phyloP scores from a whole-genome alignment of 169 alveolate species.

The Pseudocohnilembus persalinus region DNA sequence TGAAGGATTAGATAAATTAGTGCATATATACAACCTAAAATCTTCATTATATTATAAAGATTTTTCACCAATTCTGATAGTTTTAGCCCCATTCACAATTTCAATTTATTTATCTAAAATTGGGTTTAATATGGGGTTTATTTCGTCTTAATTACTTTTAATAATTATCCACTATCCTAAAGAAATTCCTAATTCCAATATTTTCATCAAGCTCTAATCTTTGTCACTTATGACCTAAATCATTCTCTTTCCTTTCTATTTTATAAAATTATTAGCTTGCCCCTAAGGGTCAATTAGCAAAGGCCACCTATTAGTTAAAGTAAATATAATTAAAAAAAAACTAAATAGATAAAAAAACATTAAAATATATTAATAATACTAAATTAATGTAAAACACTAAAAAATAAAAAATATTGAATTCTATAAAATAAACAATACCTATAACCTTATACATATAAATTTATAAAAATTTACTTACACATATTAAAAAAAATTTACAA shows the following conservation, averaged over 20 bases:
- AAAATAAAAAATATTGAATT: too few species aligned
- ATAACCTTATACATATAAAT: too few species aligned
- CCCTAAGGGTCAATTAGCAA: background rate
- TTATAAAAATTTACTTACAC: too few species aligned
- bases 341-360: too few species aligned
- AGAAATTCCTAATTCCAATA: background rate
- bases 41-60: background rate
- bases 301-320: background rate
- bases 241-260: background rate
- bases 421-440: too few species aligned
- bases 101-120: background rate
- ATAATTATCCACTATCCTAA: background rate
- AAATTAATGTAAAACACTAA: too few species aligned
- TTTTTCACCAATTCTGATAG: background rate
- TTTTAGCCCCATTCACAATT: background rate
- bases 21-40: background rate
- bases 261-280: background rate
- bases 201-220: background rate
- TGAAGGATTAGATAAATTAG: background rate
- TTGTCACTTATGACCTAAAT: background rate
- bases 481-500: too few species aligned
- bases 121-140: background rate
- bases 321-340: too few species aligned
- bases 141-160: background rate
- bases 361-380: too few species aligned